phyloP scores from a whole-genome alignment of 148 eudicot genomes.

The Euryodendron excelsum region DNA sequence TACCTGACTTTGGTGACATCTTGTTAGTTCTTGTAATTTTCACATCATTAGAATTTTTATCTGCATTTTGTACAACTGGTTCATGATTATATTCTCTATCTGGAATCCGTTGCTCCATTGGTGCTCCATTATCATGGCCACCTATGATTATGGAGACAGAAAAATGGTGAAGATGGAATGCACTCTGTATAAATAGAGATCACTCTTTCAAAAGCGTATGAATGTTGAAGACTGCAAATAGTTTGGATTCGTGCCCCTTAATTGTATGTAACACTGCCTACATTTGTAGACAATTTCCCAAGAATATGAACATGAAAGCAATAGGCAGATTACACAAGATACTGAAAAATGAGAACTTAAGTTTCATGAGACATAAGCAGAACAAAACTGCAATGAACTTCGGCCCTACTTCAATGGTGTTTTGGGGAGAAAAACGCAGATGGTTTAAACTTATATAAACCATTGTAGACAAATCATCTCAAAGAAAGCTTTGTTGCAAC shows the following conservation, averaged over 20 bases:
- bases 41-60: conserved; percentile 15
- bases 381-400: neutral
- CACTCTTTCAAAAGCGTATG: neutral
- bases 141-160: conserved; percentile 5
- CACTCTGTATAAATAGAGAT: neutral
- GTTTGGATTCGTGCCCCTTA: neutral
- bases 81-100: conserved; percentile 15
- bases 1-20: conserved; percentile 28
- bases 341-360: neutral
- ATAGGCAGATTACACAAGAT: neutral
- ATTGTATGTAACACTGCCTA: neutral
- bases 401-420: neutral
- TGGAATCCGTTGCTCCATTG: conserved; percentile 7
- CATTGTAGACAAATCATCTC: neutral
- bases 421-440: neutral
- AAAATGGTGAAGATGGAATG: neutral
- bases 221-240: neutral
- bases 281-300: too few species aligned
- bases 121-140: conserved; percentile 6
- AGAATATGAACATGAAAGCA: neutral
- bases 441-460: neutral
- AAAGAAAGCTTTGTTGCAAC: neutral
- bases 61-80: conserved; percentile 7
- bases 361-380: neutral
- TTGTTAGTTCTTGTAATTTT: conserved; percentile 9